Evolutionary conservation across 352 stramenopile genomes (phyloP).

Genomic region (Phytophthora colocasiae): DNA sequence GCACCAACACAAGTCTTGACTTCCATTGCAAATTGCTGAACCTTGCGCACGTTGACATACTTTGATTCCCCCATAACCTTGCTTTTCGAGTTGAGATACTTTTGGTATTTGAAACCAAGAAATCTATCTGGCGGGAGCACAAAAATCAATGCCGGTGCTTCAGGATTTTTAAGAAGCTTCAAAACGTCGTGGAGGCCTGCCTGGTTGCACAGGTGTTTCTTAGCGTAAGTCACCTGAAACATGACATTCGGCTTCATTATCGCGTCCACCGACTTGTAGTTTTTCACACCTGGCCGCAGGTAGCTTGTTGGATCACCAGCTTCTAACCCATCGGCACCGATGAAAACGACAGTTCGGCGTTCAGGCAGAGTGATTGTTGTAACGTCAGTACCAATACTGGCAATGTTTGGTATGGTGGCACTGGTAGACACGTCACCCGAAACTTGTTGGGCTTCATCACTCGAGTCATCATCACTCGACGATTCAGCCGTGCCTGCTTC

Average conservation of each 20-base stretch:
- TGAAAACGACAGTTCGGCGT: constrained; percentile 2
- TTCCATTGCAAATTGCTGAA: constrained; percentile 9
- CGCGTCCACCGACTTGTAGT: constrained; percentile 10
- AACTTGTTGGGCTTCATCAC: too few species aligned
- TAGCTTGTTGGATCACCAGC: constrained; percentile 1
- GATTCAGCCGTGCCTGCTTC: neutral
- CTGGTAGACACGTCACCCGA: too few species aligned
- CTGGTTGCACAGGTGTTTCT: constrained; percentile 14
- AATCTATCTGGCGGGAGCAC: constrained; percentile 15
- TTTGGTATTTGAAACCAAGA: constrained; percentile 11
- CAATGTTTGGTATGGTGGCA: too few species aligned
- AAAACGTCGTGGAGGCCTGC: constrained; percentile 5
- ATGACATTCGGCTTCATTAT: constrained; percentile 10
- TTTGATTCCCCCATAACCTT: neutral
- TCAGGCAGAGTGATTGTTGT: neutral
- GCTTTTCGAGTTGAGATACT: neutral
- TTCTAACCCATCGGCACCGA: neutral
- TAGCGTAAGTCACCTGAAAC: constrained; percentile 10
- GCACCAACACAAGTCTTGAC: constrained; percentile 1
- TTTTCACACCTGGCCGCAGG: constrained; percentile 1
- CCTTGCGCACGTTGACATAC: neutral
- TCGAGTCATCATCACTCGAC: neutral
- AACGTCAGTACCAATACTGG: neutral
- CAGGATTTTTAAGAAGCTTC: constrained; percentile 5
- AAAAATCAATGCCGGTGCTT: neutral